A percentile compares a stretch with the other conserved stretches of the same genome.
Evolutionary conservation across 1,284 basidiomycete species (phyloP).

Genomic region (Malassezia pachydermatis): DNA sequence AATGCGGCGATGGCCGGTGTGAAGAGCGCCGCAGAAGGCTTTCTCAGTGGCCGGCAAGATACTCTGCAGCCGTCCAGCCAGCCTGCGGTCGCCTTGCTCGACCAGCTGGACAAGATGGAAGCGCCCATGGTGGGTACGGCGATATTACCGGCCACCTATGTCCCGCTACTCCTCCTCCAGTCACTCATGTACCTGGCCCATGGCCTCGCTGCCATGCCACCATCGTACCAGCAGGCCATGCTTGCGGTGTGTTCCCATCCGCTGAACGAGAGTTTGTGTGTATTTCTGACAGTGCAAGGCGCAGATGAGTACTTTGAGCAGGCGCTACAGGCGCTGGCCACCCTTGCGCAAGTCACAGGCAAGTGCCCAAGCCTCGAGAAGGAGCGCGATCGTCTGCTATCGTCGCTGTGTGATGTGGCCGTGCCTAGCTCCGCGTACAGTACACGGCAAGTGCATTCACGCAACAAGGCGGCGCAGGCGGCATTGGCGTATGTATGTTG

Average conservation of each 20-base stretch:
- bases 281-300: conserved; percentile 75
- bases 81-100: conserved; percentile 37
- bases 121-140: conserved; percentile 74
- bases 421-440: conserved; percentile 10
- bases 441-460: conserved; percentile 59
- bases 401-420: conserved; percentile 49
- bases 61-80: conserved; percentile 24
- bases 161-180: conserved; percentile 80
- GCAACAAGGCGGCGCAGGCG: conserved; percentile 81
- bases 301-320: conserved; percentile 78
- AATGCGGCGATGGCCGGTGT: conserved; percentile 30
- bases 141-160: conserved; percentile 56
- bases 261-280: conserved; percentile 74
- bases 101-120: conserved; percentile 59
- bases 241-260: conserved; percentile 79
- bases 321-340: conserved; percentile 67
- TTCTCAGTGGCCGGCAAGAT: conserved; percentile 19
- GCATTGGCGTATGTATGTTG: conserved; percentile 68
- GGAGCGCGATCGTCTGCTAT: conserved; percentile 85
- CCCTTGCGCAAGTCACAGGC: conserved; percentile 78
- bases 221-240: conserved; percentile 53
- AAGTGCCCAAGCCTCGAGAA: conserved; percentile 67
- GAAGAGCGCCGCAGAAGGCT: conserved; percentile 17
- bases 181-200: conserved; percentile 77
- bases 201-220: conserved; percentile 57